These are phyloP conservation scores for Craspedostauros australis DNA, from an alignment of 108 stramenopile species.

Conservation along the genomic window DNA sequence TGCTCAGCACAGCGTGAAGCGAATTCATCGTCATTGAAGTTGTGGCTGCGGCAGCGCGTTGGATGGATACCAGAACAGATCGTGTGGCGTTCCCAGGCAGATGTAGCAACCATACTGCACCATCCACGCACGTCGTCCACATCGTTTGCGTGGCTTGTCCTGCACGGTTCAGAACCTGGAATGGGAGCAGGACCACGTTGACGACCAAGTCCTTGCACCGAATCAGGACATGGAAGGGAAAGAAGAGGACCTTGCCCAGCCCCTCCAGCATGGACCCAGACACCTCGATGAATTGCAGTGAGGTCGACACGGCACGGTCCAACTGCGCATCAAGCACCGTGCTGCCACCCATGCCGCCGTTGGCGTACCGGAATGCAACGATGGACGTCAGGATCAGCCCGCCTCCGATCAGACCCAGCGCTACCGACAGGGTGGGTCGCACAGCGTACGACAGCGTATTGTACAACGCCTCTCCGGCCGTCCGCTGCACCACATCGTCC, in stretches of 20 bases:
- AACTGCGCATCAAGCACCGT: too few relatives aligned
- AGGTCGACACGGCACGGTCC: constrained; percentile 15
- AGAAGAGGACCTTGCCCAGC: constrained; percentile 14
- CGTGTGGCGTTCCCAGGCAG: too few relatives aligned
- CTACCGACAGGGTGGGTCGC: constrained; percentile 48
- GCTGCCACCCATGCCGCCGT: constrained; percentile 2
- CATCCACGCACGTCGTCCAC: constrained; percentile 7
- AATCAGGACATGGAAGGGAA: constrained; percentile 15
- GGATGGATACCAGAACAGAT: too few relatives aligned
- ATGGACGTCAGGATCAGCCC: constrained; percentile 23
- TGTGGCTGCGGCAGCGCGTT: too few relatives aligned
- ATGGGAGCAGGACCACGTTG: constrained; percentile 19
- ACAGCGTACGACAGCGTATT: constrained; percentile 81
- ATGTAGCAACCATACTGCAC: constrained; percentile 9
- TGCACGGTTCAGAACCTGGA: constrained; percentile 8
- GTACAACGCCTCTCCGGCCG: constrained; percentile 77
- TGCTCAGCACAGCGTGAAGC: too few relatives aligned
- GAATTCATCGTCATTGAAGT: too few relatives aligned
- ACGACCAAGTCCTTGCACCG: constrained; percentile 18
- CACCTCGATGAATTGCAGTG: constrained; percentile 4
- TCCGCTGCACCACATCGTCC: constrained; percentile 81
- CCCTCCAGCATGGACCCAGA: constrained; percentile 4
- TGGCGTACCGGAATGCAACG: constrained; percentile 22
- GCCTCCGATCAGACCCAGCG: constrained; percentile 16
- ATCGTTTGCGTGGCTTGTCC: constrained; percentile 10